Evolutionary conservation across 495 filamentous ascomycete genomes (phyloP), one percentile per base, ranked within the genome.

Genomic region (Geoglossum glabrum): DNA sequence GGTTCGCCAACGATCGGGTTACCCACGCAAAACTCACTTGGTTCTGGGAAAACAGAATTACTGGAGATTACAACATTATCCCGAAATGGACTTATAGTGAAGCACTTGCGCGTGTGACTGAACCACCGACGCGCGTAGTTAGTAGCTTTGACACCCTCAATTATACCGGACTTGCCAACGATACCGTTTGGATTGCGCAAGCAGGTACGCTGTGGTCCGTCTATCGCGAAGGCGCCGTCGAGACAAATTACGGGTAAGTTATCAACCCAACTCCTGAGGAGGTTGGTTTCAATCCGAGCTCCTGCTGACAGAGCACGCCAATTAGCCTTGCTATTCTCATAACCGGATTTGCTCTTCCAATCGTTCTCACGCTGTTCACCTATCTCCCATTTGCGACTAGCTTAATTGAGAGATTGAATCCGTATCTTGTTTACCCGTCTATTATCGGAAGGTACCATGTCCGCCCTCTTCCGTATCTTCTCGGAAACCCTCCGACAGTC

Each of bases 401-500:
- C 23, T 17, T 51, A n/a, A 28, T 51, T 28, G 63, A 25, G 23
- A 51, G 27, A 59, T 63, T 68, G 55, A 66, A 63, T 13, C 62
- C 65, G 15, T 65, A 65, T 59, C 38, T 72, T 47, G 57, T 70
- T 28, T 62, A 65, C 51, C 70, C 70, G 6, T 60, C 65, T 33
- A 15, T 68, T 23, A 63, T 72, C 40, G 70, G 70, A 19, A 60
- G 54, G n/a, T 58, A 64, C 51, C 67, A 70, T 27, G 61, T 60
- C 25, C 56, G 61, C 10, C 65, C 67, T 27, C 31, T 34, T 34
- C 31, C 31, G 31, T 34, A 34, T 34, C 31, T 70, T 31, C 25
- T 2, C 2, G 23, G 54, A 8, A 9, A 27, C 30, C 13, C 30
- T 11, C 73, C 72, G 3, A 74, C 72, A 0, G 57, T 62, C 3